phyloP scores from a whole-genome alignment of 257 asterid species.

The Haberlea rhodopensis region DNA sequence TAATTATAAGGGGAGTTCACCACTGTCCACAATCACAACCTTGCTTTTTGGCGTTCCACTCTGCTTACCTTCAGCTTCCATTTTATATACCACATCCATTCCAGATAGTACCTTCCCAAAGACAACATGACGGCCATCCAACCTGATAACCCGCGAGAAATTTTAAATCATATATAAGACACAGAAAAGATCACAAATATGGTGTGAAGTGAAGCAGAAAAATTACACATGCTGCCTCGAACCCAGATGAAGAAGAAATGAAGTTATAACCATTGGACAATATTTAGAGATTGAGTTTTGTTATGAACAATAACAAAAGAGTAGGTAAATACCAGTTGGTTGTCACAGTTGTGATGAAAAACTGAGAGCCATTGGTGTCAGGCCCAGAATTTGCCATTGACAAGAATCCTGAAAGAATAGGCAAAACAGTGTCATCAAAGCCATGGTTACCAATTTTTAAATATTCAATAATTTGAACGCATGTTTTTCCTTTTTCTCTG shows the following conservation, averaged over 20 bases:
- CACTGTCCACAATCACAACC: constrained; percentile 72
- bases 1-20: constrained; percentile 68
- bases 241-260: too few relatives aligned
- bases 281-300: not conserved
- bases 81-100: constrained; percentile 89
- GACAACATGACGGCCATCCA: constrained; percentile 89
- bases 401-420: constrained; percentile 48
- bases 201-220: not conserved
- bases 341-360: constrained; percentile 97
- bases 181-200: not conserved
- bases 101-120: constrained; percentile 93
- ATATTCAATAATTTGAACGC: not conserved
- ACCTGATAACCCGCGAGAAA: constrained; percentile 40
- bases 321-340: constrained; percentile 68
- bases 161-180: not conserved
- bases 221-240: too few relatives aligned
- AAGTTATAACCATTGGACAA: not conserved
- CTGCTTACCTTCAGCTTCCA: constrained; percentile 96
- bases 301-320: not conserved
- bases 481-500: too few relatives aligned
- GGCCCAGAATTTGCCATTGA: constrained; percentile 96
- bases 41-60: constrained; percentile 81
- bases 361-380: constrained; percentile 93
- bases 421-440: not conserved
- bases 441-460: not conserved